These are phyloP conservation scores for Cenococcum geophilum DNA, from an alignment of 495 filamentous ascomycete genomes.

Conservation along the genomic window DNA sequence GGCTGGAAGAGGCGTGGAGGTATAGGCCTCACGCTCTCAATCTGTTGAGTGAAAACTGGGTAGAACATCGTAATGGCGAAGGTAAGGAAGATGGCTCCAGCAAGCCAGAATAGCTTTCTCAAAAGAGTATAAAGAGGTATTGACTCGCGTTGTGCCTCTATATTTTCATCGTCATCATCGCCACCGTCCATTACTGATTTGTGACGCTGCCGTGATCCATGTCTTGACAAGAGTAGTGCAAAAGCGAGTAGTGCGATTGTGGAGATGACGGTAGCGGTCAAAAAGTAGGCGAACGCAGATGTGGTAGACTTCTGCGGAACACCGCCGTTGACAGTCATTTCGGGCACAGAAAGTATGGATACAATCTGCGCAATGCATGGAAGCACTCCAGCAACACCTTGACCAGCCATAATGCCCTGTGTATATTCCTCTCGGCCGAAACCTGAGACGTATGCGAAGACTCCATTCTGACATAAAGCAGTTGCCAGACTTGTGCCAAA, in stretches of 20 bases:
- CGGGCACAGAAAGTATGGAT: constrained; percentile 65
- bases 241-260: constrained; percentile 54
- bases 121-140: constrained; percentile 63
- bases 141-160: constrained; percentile 36
- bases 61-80: constrained; percentile 89
- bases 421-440: constrained; percentile 83
- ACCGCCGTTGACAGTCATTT: constrained; percentile 20
- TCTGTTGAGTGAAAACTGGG: constrained; percentile 82
- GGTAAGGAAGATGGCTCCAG: constrained; percentile 64
- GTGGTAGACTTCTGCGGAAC: constrained; percentile 44
- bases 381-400: constrained; percentile 86
- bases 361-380: constrained; percentile 81
- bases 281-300: constrained; percentile 84
- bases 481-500: constrained; percentile 67
- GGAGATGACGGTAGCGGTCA: constrained; percentile 70
- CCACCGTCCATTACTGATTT: constrained; percentile 12
- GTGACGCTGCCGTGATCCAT: constrained; percentile 37
- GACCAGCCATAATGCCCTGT: constrained; percentile 93
- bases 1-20: constrained; percentile 59
- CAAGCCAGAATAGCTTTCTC: constrained; percentile 65
- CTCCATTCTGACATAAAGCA: constrained; percentile 86
- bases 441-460: constrained; percentile 83
- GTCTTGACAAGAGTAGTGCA: constrained; percentile 49
- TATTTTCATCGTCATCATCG: constrained; percentile 32
- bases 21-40: constrained; percentile 53